A percentile compares a stretch with the other conserved stretches of the same genome.
Evolutionary conservation across 1,139 yeast genomes (phyloP).

Genomic region (Citeromyces siamensis): DNA sequence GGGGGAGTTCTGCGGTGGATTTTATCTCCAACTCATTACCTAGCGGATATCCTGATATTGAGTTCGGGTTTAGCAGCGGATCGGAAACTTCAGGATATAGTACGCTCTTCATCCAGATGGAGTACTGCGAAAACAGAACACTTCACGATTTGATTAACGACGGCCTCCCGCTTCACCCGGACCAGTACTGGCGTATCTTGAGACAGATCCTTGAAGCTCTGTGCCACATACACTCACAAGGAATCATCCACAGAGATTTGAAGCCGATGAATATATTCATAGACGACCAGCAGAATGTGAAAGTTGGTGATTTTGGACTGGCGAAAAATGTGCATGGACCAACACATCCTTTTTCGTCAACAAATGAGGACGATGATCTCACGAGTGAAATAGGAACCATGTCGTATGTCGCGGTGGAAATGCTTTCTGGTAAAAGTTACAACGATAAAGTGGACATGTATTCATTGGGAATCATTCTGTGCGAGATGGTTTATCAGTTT

Average conservation of each 20-base stretch:
- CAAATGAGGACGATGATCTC: conserved; percentile 44
- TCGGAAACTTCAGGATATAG: conserved; percentile 22
- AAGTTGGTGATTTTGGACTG: conserved; percentile 94
- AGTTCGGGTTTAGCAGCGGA: conserved; percentile 36
- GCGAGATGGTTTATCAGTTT: conserved; percentile 83
- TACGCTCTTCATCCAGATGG: conserved; percentile 87
- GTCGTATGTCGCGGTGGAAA: conserved; percentile 86
- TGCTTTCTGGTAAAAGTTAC: conserved; percentile 57
- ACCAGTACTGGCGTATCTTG: conserved; percentile 82
- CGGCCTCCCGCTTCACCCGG: conserved; percentile 59
- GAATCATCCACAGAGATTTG: conserved; percentile 89
- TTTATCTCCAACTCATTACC: conserved; percentile 52
- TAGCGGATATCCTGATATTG: conserved; percentile 37
- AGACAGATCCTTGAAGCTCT: conserved; percentile 87
- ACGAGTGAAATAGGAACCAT: conserved; percentile 93
- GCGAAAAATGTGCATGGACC: conserved; percentile 69
- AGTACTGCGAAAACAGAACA: conserved; percentile 93
- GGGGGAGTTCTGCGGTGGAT: conserved; percentile 31
- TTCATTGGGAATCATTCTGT: conserved; percentile 85
- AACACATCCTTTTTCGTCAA: conserved; percentile 9
- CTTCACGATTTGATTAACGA: conserved; percentile 68
- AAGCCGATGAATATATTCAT: conserved; percentile 95
- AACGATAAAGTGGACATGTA: conserved; percentile 94
- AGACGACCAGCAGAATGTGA: conserved; percentile 77
- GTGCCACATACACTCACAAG: conserved; percentile 84